A percentile compares a stretch with the other conserved stretches of the same genome.
Conservation (phyloP, 1,284 basidiomycete species). For the Malassezia equina region DNA sequence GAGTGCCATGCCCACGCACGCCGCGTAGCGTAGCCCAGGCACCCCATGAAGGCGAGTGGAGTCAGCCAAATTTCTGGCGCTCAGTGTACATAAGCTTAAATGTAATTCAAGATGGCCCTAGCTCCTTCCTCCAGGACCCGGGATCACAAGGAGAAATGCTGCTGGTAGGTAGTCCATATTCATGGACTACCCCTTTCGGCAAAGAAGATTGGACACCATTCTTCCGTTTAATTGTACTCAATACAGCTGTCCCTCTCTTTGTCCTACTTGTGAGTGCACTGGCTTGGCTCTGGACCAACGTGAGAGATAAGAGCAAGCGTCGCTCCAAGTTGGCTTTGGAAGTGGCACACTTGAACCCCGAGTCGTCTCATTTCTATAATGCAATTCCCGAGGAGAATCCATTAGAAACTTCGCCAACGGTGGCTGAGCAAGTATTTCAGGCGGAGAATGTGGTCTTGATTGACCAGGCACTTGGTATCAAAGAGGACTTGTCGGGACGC, state of each 20-base stretch:
- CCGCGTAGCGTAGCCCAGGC: not conserved
- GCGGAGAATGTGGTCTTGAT: conserved; percentile 45
- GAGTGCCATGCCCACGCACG: not conserved
- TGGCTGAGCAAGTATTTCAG: conserved; percentile 26
- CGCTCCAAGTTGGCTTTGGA: conserved; percentile 1
- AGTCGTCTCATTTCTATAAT: conserved; percentile 12
- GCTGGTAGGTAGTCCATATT: not conserved
- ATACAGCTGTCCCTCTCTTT: not conserved
- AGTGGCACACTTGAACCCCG: conserved; percentile 11
- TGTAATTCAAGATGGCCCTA: not conserved
- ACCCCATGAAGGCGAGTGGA: not conserved
- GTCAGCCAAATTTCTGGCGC: not conserved
- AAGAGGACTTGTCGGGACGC: conserved; percentile 14
- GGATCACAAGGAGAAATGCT: not conserved
- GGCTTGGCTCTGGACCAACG: not conserved
- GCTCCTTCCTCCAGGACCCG: not conserved
- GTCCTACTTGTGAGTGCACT: not conserved
- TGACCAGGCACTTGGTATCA: conserved; percentile 40
- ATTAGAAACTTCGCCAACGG: not conserved
- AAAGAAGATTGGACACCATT: conserved; percentile 11
- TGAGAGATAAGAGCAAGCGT: not conserved
- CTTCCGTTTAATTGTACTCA: conserved; percentile 9
- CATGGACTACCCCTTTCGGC: conserved; percentile 6
- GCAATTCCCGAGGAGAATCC: not conserved
- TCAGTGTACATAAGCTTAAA: not conserved